Evolutionary conservation across 169 alveolate genomes (phyloP).

Genomic region (Plasmodium billcollinsi): DNA sequence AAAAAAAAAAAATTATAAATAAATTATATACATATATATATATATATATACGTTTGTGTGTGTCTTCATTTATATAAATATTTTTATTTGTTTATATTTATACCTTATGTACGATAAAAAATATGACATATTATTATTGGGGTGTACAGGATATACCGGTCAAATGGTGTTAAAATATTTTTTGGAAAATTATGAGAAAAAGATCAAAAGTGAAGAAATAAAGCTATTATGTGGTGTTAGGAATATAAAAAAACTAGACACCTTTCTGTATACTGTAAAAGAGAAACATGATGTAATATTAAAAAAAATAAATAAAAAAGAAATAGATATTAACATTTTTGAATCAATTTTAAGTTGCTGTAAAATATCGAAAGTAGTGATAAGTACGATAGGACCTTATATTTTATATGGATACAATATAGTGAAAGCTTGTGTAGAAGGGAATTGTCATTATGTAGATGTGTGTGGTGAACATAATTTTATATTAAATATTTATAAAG

Average conservation of each 20-base stretch:
- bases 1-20: too few relatives aligned
- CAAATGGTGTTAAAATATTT: conserved; percentile 73
- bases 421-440: conserved; percentile 59
- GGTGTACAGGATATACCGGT: conserved; percentile 73
- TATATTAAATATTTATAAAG: conserved; percentile 47
- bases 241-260: conserved; percentile 16
- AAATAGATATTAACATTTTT: conserved; percentile 29
- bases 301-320: conserved; percentile 47
- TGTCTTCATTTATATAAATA: background rate
- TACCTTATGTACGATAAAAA: conserved; percentile 23
- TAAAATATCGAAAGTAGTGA: conserved; percentile 42
- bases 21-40: background rate
- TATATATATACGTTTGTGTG: conserved; percentile 4
- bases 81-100: background rate
- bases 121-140: conserved; percentile 61
- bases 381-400: conserved; percentile 67
- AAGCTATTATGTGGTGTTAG: conserved; percentile 58
- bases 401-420: conserved; percentile 58
- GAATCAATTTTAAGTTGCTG: conserved; percentile 44
- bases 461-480: conserved; percentile 64
- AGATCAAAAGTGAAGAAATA: conserved; percentile 31
- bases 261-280: conserved; percentile 12
- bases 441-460: conserved; percentile 38
- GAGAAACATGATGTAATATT: conserved; percentile 2
- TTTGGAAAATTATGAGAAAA: conserved; percentile 33